Base-by-base conservation (phyloP, 2,329 filamentous ascomycete genomes). In the Botrytis byssoidea region DNA sequence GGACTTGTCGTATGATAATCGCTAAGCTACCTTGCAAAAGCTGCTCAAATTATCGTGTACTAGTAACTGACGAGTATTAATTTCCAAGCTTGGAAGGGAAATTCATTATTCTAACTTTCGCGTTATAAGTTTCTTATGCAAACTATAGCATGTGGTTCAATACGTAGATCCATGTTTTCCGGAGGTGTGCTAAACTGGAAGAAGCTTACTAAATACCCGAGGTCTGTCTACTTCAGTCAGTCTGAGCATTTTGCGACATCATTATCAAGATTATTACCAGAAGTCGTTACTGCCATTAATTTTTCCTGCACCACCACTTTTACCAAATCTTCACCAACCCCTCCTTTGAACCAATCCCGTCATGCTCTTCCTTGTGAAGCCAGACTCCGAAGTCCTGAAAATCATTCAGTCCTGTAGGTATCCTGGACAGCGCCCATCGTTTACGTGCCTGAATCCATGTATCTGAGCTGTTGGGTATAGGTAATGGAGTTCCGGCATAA, bases 351-450 rank as follows among this genome's bases (percentile, higher is more conserved):
- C 48, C 65, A 57, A 68, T 68, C 46, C 48, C 35, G 40, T 68
- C 35, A 32, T 25, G 25, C 22, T 37, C 48, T 14, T 57, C 35
- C 25, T 42, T n/a, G 48, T 55, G 35, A 42, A 68, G 20, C 25
- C 65, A 40, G 48, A 68, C 51, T 57, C 48, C 25, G 66, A 67
- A 29, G 40, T 42, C 48, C 66, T 55, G 16, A 48, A 67, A 67
- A 40, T 37, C 44, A n/a, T 16, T 51, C 46, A 22, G 46, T 57
- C 46, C 46, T 55, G 65, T 55, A 68, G 35, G 25, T 57, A 42
- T 69, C 66, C 48, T 57, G 48, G 66, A 69, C 48, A 69, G 51
- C n/a, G 35, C 48, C 48, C n/a, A 42, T 57, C 48, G 66, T 68
- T 14, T 42, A 57, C 32, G 14, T 67, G 46, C 22, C 32, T 18